Conservation (phyloP, 305 asterid genomes). For the Rubia tinctorum region DNA sequence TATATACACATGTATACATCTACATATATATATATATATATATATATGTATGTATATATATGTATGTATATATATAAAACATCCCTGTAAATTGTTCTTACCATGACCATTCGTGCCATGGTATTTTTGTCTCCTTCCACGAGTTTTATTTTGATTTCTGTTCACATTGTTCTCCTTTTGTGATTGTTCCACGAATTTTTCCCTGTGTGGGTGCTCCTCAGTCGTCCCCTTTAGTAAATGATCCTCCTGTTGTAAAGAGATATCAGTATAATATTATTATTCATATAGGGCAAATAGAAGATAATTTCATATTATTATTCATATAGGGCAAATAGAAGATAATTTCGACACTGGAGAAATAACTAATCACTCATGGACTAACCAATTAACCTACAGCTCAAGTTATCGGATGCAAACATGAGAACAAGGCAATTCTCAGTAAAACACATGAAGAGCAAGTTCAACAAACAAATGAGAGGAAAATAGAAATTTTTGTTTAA, state of each 20-base stretch:
- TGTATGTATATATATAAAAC: not conserved
- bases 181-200: conserved; percentile 41
- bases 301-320: not conserved
- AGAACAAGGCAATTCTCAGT: not conserved
- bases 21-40: no score
- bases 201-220: conserved; percentile 44
- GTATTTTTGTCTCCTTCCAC: conserved; percentile 71
- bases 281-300: not conserved
- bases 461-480: not conserved
- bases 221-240: conserved; percentile 32
- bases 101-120: conserved; percentile 65
- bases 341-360: not conserved
- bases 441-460: not conserved
- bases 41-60: no score
- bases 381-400: not conserved
- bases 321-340: not conserved
- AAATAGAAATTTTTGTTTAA: not conserved
- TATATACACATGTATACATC: no score
- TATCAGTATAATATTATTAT: not conserved
- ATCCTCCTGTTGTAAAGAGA: conserved; percentile 38
- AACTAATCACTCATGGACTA: not conserved
- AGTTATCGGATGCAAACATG: not conserved
- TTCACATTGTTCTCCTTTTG: conserved; percentile 54
- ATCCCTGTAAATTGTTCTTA: conserved; percentile 16
- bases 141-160: conserved; percentile 55